Evolutionary conservation across 2,329 filamentous ascomycete species (phyloP).

Genomic region (Colletotrichum sansevieriae): DNA sequence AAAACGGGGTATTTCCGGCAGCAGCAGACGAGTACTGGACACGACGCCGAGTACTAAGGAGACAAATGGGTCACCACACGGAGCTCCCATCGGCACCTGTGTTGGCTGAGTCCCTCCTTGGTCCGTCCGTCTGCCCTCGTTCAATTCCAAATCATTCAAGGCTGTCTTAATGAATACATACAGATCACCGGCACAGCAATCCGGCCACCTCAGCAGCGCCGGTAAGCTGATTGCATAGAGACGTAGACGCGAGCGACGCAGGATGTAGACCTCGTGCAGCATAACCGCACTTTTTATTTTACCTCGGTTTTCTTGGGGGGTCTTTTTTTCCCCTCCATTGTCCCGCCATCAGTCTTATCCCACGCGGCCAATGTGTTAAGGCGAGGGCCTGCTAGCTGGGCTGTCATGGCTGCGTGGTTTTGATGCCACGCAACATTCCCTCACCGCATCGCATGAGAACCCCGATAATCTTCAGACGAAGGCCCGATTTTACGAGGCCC

Average conservation of each 20-base stretch:
- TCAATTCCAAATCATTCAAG: constrained; percentile 31
- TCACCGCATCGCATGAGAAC: constrained; percentile 24
- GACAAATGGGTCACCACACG: constrained; percentile 24
- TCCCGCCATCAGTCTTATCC: background rate
- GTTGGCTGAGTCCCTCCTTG: constrained; percentile 12
- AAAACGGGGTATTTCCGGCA: constrained; percentile 32
- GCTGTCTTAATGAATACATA: background rate
- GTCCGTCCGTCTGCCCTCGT: constrained; percentile 7
- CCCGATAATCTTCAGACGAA: constrained; percentile 33
- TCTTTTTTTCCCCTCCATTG: background rate
- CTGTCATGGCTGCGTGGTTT: constrained; percentile 13
- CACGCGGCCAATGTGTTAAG: constrained; percentile 14
- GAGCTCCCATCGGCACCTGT: constrained; percentile 28
- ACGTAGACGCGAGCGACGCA: background rate
- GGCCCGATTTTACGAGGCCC: constrained; percentile 30
- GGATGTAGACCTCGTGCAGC: constrained; percentile 14
- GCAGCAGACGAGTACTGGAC: constrained; percentile 20
- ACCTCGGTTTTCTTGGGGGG: no score
- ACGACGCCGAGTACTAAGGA: constrained; percentile 9
- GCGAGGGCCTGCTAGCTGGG: background rate
- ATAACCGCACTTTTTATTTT: background rate
- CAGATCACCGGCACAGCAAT: constrained; percentile 5
- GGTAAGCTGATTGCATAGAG: constrained; percentile 36
- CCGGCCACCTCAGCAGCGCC: background rate
- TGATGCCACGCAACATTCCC: background rate